Base-by-base conservation (phyloP, 2,329 filamentous ascomycete genomes). In the Microdochium paspali region DNA sequence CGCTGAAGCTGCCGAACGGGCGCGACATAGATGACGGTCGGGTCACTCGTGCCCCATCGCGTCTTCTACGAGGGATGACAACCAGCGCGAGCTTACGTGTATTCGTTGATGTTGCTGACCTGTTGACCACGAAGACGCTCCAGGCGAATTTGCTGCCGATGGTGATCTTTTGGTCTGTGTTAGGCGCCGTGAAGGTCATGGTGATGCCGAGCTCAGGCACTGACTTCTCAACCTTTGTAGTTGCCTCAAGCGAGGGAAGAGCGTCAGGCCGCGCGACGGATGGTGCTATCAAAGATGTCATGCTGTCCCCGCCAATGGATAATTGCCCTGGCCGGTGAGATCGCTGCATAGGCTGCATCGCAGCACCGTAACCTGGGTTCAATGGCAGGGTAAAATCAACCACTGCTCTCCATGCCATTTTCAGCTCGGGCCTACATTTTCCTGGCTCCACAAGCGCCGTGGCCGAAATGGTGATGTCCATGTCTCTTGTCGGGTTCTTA, bases 101-200 rank as follows among this genome's bases (percentile, higher is more conserved):
- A 2, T 68, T 59, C 0, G 63, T 56, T 1, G 52, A 44, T 45
- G 51, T 49, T 28, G 71, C 66, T 43, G 77, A 80, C 44, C 84
- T 79, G 62, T 91, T 93, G 53, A 88, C 83, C 31, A 90, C 81
- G 58, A 88, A 85, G 15, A 90, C 74, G 28, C 76, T 77, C 82
- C 87, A 88, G 35, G 71, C 69, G 61, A 93, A 90, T 45, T 81
- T 71, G 43, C 86, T 74, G 31, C 84, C 84, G 0, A 81, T 75
- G 49, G 70, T 72, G 23, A 87, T 61, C 45, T 57, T 56, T 71
- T 46, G 74, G 70, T 21, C 65, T 58, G 12, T 64, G 50, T 28
- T 48, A 13, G 85, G 84, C 0, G 77, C 81, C 5, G 76, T 78
- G 58, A 93, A 84, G 35, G 84, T 89, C 67, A 91, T 80, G 30